phyloP scores from a whole-genome alignment of 73 alveolate species.

The Paramecium sexaurelia region DNA sequence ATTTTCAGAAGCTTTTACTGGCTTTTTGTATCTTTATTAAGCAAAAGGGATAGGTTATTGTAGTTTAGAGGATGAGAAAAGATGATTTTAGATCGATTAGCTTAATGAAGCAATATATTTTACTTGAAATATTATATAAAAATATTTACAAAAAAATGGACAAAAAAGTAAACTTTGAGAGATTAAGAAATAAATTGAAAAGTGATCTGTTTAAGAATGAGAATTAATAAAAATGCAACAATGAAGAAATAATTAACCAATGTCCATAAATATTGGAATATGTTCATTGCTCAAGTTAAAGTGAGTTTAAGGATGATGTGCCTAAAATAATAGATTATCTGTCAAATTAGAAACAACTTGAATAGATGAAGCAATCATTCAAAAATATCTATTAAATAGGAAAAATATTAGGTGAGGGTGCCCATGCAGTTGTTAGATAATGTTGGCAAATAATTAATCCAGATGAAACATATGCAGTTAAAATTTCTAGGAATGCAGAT shows the following conservation, averaged over 20 bases:
- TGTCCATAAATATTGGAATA: constrained; percentile 24
- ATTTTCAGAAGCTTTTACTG: no score
- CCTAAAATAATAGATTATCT: constrained; percentile 4
- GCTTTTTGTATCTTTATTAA: no score
- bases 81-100: no score
- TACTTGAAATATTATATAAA: neutral
- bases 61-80: no score
- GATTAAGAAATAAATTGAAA: constrained; percentile 2
- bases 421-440: constrained; percentile 55
- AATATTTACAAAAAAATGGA: neutral
- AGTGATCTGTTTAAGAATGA: constrained; percentile 10
- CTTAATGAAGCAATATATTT: neutral
- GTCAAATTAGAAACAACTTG: neutral
- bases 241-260: neutral
- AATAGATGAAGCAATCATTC: constrained; percentile 14
- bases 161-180: constrained; percentile 28
- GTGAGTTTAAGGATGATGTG: neutral
- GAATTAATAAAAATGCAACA: neutral
- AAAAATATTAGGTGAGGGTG: constrained; percentile 40
- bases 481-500: constrained; percentile 18
- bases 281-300: constrained; percentile 10
- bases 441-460: constrained; percentile 52
- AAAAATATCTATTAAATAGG: constrained; percentile 42
- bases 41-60: neutral
- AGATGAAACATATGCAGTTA: constrained; percentile 53